Evolutionary conservation across 208 protist species (phyloP), one percentile per base, ranked within the genome.

Genomic region (Crithidia mellificae): DNA sequence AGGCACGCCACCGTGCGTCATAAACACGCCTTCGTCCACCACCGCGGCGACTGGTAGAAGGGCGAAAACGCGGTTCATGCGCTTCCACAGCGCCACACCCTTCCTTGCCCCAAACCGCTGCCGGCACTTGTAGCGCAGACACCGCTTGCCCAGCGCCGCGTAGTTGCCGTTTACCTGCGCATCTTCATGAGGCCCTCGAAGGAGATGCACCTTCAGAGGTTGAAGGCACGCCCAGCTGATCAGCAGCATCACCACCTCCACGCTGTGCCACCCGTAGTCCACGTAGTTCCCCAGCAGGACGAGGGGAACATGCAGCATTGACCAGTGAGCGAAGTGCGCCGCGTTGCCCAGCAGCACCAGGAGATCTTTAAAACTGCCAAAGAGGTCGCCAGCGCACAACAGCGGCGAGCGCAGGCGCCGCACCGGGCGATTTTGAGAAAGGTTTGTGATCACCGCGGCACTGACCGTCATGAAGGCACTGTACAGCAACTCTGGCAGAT

Each of bases 211-310:
- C 32, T 68, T 78, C 7, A 63, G 22, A 20, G 92, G 91, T 11
- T 75, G 80, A 12, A 95, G 66, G 27, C 83, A 71, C 29, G 79
- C 72, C 74, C 86, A 87, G 22, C 87, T 78, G 39, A 94, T 72
- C n/a, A 97, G 77, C 55, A 90, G 64, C 54, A 88, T 41, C 47
- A 91, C 75, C 24, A 84, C 74, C 64, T 97, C 84, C 38, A 95
- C 87, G 47, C 84, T 83, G 73, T 94, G 76, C 22, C 64, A 68
- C 3, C 97, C 97, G 47, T 92, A 74, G 74, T 98, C 97, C 9
- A 99, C 96, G 76, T 99, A 99, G 77, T 99, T 95, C 38, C 93
- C 98, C 14, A 99, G 82, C 72, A 99, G 98, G 24, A 99, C 76
- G 43, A 99, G 50, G 2, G 84, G 86, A 22, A 62, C 78, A 46